Base-by-base conservation (phyloP, 352 stramenopile genomes). In the Phytophthora rubi region DNA sequence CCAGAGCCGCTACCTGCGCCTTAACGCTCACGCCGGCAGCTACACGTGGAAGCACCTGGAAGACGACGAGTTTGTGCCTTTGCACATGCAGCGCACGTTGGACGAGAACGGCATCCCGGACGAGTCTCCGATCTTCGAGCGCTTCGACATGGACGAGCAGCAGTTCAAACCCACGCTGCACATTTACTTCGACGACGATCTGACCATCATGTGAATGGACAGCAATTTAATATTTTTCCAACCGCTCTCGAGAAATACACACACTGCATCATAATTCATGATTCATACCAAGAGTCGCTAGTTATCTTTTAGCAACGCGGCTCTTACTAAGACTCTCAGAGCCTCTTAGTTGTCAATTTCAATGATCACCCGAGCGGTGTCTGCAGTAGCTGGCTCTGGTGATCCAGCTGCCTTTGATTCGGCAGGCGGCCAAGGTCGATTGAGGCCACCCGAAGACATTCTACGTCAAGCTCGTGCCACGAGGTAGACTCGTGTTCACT, bases 101-200 rank as follows among this genome's bases (percentile, higher is more conserved):
- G 85, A 94, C 6, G 83, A 94, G 59, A 98, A 98, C 65, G 92
- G 93, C 9, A 87, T 98, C 58, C 45, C 60, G 1, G 93, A 98
- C 62, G 92, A 98, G 54, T 82, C 84, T 18, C 26, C 71, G 2
- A 64, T 90, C 13, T 94, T 98, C 44, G 86, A 96, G 63, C 82
- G 81, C 59, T 85, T 97, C 33, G 80, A 91, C 70, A 95, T 97
- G 76, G 85, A 96, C 62, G 85, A 91, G 39, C 91, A 97, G n/a
- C 65, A 80, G 33, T 97, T 86, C 71, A 95, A 95, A 32, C 93
- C 93, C 7, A 91, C 86, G 6, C 58, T 98, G 18, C 91, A 98
- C 70, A 80, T 98, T 37, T 98, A 98, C 83, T 98, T 91, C 62
- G 97, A 98, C 70, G 94, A 98, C 71, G 94, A 98, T 70, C 81